Evolutionary conservation across 768 basidiomycete genomes (phyloP), one percentile per base, ranked within the genome.

Genomic region (Termitomyces sp.): DNA sequence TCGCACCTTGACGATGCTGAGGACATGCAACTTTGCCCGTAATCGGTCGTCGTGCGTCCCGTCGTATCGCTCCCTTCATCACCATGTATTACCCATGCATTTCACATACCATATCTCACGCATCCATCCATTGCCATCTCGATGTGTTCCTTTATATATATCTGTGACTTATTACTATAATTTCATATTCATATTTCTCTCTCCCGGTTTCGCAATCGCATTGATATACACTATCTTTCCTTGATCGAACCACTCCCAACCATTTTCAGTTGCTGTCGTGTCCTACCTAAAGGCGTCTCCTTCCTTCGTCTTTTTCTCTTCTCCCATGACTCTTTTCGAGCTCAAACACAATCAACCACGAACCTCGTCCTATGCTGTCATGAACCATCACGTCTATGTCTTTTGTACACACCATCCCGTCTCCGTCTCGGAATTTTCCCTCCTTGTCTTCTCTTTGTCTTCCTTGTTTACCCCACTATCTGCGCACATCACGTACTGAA

Each of bases 11-110:
- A 66, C 52, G 75, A 66, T 56, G 71, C 72, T 35, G 79, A 79
- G 64, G 70, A 69, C 48, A 81, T 81, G 79, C 70, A 76, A 59
- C 70, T 80, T 58, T 73, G 74, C 62, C 75, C 75, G 65, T 79
- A 63, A 73, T 64, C 60, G 54, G 45, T 58, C 44, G 44, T 60
- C 58, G 57, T 63, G 52, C 61, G 63, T 65, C 56, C 62, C 57
- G 38, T 65, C 62, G 56, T 66, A 49, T 59, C 58, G 44, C 62
- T 63, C 59, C 53, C 56, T 40, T 55, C 10, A 35, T 65, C 60
- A 60, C 57, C 60, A 41, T 62, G 58, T 64, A 62, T 55, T 59
- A 53, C 55, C 52, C 56, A 54, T 52, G 55, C 62, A 62, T 63
- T 58, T 52, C 44, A 58, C 49, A 36, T 55, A 36, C 32, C 47